Conservation (phyloP, 768 basidiomycete genomes). For the Russula olivacea region DNA sequence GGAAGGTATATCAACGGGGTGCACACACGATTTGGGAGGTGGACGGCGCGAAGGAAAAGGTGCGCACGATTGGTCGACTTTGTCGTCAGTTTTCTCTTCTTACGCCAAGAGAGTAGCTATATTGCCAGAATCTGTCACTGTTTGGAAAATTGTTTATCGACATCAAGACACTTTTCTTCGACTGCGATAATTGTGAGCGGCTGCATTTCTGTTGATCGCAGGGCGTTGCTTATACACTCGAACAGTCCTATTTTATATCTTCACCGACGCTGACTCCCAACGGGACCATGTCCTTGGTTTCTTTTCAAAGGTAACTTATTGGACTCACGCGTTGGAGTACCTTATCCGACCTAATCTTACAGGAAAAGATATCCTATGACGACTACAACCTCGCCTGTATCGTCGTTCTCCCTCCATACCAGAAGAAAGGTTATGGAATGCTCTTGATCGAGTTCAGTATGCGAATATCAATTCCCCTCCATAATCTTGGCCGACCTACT, state of each 20-base stretch:
- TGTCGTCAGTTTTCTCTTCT: slow-evolving; percentile 2
- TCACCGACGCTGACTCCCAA: slow-evolving; percentile 77
- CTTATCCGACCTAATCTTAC: slow-evolving; percentile 1
- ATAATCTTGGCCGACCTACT: not conserved
- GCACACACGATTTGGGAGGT: slow-evolving; percentile 94
- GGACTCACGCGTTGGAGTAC: not conserved
- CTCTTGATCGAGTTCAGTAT: slow-evolving; percentile 97
- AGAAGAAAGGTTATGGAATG: slow-evolving; percentile 85
- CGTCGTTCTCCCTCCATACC: slow-evolving; percentile 89
- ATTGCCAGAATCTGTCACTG: slow-evolving; percentile 91
- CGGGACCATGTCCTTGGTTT: slow-evolving; percentile 77
- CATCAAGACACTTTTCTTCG: slow-evolving; percentile 91
- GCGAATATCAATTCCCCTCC: slow-evolving; percentile 28
- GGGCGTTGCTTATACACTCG: slow-evolving; percentile 2
- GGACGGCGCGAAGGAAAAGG: slow-evolving; percentile 83
- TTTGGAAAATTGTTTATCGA: slow-evolving; percentile 99
- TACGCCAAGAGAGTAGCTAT: slow-evolving; percentile 50
- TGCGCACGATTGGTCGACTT: slow-evolving; percentile 30
- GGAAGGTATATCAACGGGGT: slow-evolving; percentile 84
- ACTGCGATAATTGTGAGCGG: slow-evolving; percentile 73
- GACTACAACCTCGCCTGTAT: slow-evolving; percentile 98
- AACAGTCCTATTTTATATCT: slow-evolving; percentile 83
- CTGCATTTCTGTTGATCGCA: not conserved
- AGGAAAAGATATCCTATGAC: slow-evolving; percentile 95
- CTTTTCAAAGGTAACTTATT: slow-evolving; percentile 53